Base-by-base conservation (phyloP, 768 basidiomycete species). In the Tephrocybe rancida region DNA sequence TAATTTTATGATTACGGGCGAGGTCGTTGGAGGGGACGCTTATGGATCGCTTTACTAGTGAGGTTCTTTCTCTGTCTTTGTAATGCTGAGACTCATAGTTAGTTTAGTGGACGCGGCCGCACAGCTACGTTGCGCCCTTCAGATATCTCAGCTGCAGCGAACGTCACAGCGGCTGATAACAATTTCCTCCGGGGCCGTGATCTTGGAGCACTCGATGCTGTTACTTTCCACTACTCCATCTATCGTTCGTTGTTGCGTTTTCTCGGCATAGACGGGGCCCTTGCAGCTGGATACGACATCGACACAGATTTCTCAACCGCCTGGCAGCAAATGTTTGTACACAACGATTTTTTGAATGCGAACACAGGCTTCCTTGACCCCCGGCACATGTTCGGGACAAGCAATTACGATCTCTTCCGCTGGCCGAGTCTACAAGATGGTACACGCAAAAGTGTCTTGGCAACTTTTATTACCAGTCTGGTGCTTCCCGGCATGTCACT, bases 181-280 rank as follows among this genome's bases (percentile, higher is more conserved):
- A 96, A 83, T 56, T 97, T 96, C 74, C 74, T 96, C 41, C 88
- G 95, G 21, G 77, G 85, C 7, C 74, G 78, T 14, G 74, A 76
- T 5, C 63, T 78, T 18, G 84, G 82, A 54, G 88, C 72, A 21
- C 75, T 97, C 45, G 95, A 97, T 61, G 76, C 77, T 29, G 85
- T 86, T 43, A 93, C 95, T 0, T 96, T 96, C 77, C 95, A 97
- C 68, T 97, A 96, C 69, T 96, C 95, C 43, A 87, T 88, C 50
- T 96, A 97, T 66, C 95, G 95, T 54, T 74, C 89, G 2, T 73
- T 96, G 47, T 75, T 86, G 25, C 90, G 95, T 44, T 92, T 95
- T 75, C 79, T 96, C 43, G 95, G 94, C 48, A 95, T 96, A 93
- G 95, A 97, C 65, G 95, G 95, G 62, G 95, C 96, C 67, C 77